Base-by-base conservation (phyloP, 2,329 filamentous ascomycete species). In the Celoporthe dispersa region DNA sequence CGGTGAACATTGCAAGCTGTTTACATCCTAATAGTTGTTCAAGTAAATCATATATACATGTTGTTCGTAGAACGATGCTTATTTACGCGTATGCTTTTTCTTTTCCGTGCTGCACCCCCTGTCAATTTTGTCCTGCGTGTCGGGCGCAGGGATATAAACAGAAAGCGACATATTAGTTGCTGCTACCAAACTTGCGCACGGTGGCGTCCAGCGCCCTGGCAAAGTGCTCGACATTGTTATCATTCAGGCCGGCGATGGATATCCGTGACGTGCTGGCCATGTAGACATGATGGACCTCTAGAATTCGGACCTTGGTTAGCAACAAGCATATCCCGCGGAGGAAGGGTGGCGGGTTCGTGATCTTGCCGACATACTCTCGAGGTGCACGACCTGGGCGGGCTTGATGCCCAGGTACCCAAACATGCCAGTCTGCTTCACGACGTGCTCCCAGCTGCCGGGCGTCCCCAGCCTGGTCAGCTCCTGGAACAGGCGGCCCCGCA, bases 361-460 rank as follows among this genome's bases (percentile, higher is more conserved):
- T 48, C 2, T n/a, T 28, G 11, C 22, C 1, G 2, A 64, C 77
- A 67, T 74, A 78, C 78, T 75, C 75, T 79, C 77, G 0, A 80
- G 70, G 0, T 72, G 70, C 3, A 72, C 71, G 11, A 88, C 85
- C 72, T 88, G 85, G 3, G 77, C 70, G 70, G 84, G 81, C 5
- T 72, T 83, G 71, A 89, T 77, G 0, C 86, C 87, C 0, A 85
- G 86, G 69, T 79, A 81, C 0, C 77, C 78, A 73, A 82, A 82
- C 81, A 82, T 82, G 37, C 81, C 80, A 14, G 73, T 79, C 67
- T 83, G 80, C 28, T 76, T 76, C 0, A 79, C 73, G 9, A 83
- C 74, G 57, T 81, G 79, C 1, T 74, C 73, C 81, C 81, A 83
- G 33, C 77, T 72, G 0, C 80, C 80, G 0, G 81, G 81, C 0